Evolutionary conservation across 1,284 basidiomycete species (phyloP).

Genomic region (Melampsora americana): DNA sequence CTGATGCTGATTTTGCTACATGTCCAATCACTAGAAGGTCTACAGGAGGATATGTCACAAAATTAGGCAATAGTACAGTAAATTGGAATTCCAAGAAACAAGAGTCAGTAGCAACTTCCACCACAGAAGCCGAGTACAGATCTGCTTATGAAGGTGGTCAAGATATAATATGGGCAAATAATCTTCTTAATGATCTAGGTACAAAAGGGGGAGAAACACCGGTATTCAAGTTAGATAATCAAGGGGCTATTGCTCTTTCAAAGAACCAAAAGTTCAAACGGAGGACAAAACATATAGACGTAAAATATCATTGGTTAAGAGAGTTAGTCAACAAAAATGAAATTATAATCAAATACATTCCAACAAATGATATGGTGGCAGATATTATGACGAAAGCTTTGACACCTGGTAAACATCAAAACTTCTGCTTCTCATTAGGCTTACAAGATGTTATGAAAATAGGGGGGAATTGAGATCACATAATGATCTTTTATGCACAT

Average conservation of each 20-base stretch:
- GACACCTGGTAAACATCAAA: background rate
- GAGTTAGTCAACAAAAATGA: background rate
- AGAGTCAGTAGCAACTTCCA: no score
- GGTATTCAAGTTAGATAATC: background rate
- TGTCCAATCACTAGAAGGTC: no score
- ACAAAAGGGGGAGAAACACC: no score
- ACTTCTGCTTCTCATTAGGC: no score
- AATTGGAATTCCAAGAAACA: no score
- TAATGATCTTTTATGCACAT: no score
- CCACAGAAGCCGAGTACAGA: no score
- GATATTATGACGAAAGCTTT: conserved; percentile 1
- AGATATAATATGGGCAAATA: background rate
- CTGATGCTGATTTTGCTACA: no score
- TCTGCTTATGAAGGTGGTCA: no score
- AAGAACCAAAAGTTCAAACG: background rate
- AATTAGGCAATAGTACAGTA: background rate
- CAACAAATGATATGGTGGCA: conserved; percentile 8
- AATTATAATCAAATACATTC: conserved; percentile 5
- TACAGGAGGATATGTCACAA: background rate
- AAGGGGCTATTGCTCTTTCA: background rate
- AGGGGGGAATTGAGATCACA: no score
- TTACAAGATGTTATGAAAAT: no score
- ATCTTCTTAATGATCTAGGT: background rate
- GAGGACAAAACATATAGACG: background rate
- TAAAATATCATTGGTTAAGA: background rate